phyloP scores from a whole-genome alignment of 768 basidiomycete species.

The Gloeopeniophorella convolvens region DNA sequence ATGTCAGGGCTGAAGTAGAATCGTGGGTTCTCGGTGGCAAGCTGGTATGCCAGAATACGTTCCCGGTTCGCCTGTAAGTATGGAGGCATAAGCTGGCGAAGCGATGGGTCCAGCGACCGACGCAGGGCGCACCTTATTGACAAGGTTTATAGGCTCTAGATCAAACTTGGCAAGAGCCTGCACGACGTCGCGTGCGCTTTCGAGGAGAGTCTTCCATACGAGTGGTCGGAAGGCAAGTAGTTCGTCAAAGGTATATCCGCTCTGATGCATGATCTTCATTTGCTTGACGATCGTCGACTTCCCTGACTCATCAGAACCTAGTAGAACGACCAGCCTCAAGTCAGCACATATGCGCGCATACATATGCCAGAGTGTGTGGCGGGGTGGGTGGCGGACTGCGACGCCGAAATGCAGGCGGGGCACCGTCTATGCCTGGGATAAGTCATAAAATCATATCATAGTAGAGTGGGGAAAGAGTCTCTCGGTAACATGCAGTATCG shows the following conservation, averaged over 20 bases:
- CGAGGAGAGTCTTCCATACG: slow-evolving; percentile 4
- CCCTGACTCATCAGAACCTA: slow-evolving; percentile 8
- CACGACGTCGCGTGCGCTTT: background rate
- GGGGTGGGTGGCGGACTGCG: too few relatives aligned
- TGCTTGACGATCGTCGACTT: background rate
- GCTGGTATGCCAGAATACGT: background rate
- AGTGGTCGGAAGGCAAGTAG: background rate
- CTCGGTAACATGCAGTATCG: too few relatives aligned
- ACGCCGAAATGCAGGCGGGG: too few relatives aligned
- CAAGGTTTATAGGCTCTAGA: background rate
- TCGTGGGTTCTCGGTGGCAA: slow-evolving; percentile 19
- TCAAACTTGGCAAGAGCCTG: background rate
- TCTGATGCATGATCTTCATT: background rate
- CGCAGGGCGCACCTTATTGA: background rate
- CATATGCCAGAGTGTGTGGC: slow-evolving; percentile 3
- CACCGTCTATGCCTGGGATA: too few relatives aligned
- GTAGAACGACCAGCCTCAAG: background rate
- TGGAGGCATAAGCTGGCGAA: background rate
- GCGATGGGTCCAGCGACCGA: background rate
- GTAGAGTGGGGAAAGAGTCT: too few relatives aligned
- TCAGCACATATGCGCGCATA: background rate
- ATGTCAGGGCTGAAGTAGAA: slow-evolving; percentile 19
- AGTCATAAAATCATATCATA: too few relatives aligned
- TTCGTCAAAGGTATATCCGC: slow-evolving; percentile 39
- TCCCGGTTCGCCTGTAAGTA: background rate